Percentiles rank a stretch among this genome's conserved stretches.
Evolutionary conservation across 1,284 basidiomycete species (phyloP).

Genomic region (Flammula alnicola): DNA sequence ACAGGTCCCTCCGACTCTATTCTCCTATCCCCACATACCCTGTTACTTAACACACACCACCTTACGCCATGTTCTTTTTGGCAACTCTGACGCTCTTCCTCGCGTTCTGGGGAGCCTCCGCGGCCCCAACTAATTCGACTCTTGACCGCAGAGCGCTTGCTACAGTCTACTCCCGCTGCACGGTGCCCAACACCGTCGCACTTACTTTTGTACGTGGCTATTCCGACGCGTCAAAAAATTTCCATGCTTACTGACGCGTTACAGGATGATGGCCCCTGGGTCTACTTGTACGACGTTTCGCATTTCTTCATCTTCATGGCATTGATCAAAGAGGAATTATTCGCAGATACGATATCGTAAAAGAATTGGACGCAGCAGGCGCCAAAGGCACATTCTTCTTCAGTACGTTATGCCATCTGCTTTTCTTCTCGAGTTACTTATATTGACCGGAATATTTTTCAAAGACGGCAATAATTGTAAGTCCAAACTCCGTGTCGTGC

Average conservation of each 20-base stretch:
- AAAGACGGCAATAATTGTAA: conserved; percentile 45
- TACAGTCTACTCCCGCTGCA: conserved; percentile 25
- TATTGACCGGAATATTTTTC: not conserved
- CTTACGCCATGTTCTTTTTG: conserved; percentile 3
- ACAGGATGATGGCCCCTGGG: conserved; percentile 54
- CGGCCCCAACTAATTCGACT: conserved; percentile 3
- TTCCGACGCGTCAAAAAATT: conserved; percentile 22
- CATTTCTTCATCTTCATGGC: not conserved
- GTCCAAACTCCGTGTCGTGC: conserved; percentile 13
- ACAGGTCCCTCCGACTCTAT: not conserved
- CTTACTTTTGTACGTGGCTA: conserved; percentile 28
- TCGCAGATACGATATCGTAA: conserved; percentile 42
- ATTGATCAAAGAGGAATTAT: not conserved
- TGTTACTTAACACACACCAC: too few relatives aligned
- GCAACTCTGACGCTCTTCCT: not conserved
- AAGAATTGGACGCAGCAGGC: conserved; percentile 40
- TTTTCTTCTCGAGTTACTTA: not conserved
- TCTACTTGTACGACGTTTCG: conserved; percentile 28
- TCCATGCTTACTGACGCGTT: not conserved
- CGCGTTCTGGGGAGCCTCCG: conserved; percentile 10
- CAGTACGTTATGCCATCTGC: conserved; percentile 39
- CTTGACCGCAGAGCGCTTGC: conserved; percentile 23
- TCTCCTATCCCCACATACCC: too few relatives aligned
- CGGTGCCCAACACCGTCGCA: conserved; percentile 27
- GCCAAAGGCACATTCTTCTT: conserved; percentile 60